phyloP scores from a whole-genome alignment of 495 filamentous ascomycete species.

The Penicillium goetzii region DNA sequence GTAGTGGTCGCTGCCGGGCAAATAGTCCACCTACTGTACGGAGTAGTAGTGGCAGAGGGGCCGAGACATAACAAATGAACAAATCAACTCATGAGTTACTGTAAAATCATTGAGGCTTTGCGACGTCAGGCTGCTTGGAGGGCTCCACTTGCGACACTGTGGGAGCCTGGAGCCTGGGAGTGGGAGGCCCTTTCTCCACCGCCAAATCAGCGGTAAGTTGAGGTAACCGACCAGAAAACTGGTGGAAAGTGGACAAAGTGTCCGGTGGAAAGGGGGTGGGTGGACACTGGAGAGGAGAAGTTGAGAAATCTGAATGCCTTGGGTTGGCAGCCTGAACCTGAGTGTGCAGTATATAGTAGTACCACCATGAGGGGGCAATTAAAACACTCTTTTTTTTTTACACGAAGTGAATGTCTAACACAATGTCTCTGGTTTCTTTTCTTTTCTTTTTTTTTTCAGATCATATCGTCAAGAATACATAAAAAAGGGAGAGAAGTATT shows the following conservation, averaged over 20 bases:
- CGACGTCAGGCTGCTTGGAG: neutral
- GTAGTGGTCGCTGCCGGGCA: neutral
- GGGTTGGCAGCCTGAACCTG: neutral
- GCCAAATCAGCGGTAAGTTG: neutral
- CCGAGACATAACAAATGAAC: neutral
- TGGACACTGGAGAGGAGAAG: neutral
- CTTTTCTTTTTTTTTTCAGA: no score
- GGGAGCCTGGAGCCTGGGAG: no score
- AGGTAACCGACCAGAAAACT: neutral
- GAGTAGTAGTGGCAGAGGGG: conserved; percentile 3
- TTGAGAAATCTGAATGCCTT: conserved; percentile 1
- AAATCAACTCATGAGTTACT: neutral
- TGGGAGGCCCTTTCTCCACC: neutral
- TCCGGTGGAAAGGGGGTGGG: neutral
- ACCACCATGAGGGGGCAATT: no score
- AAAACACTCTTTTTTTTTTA: no score
- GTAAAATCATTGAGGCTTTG: conserved; percentile 5
- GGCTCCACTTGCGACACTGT: neutral
- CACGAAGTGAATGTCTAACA: neutral
- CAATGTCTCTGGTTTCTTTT: neutral
- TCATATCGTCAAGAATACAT: neutral
- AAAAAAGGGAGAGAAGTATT: neutral
- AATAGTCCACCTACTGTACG: no score
- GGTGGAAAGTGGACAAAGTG: neutral
- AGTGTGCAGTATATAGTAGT: neutral